phyloP scores from a whole-genome alignment of 805 yeast species.

The Wickerhamomyces silvicola region DNA sequence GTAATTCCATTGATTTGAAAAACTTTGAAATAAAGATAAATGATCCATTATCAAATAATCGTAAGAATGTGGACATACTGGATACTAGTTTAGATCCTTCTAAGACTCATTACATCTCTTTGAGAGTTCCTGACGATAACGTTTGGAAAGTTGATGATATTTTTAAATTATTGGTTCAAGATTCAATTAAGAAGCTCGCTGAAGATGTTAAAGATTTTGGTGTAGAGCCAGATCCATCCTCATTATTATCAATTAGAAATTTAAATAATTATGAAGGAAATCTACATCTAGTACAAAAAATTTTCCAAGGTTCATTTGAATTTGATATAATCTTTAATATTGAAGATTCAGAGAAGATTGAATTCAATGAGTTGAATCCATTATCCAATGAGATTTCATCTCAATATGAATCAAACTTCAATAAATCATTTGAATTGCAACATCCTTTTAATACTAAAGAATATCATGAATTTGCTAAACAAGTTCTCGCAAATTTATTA shows the following conservation, averaged over 20 bases:
- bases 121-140: conserved; percentile 63
- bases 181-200: conserved; percentile 47
- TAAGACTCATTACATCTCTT: conserved; percentile 57
- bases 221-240: conserved; percentile 30
- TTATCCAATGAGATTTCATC: conserved; percentile 14
- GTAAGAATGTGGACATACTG: conserved; percentile 22
- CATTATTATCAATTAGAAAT: conserved; percentile 51
- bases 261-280: conserved; percentile 61
- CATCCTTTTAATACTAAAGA: conserved; percentile 44
- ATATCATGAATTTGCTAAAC: conserved; percentile 60
- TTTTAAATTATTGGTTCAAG: conserved; percentile 62
- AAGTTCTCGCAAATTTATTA: conserved; percentile 70
- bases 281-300: conserved; percentile 71
- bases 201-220: conserved; percentile 19
- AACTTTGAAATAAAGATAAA: conserved; percentile 54
- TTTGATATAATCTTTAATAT: conserved; percentile 62
- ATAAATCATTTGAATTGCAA: conserved; percentile 39
- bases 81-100: conserved; percentile 48
- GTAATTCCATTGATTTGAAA: conserved; percentile 60
- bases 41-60: conserved; percentile 36
- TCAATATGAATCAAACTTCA: conserved; percentile 48
- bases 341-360: conserved; percentile 35
- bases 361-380: conserved; percentile 29
- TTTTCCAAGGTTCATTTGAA: conserved; percentile 67
- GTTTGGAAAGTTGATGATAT: conserved; percentile 78